Conservation (phyloP, 1,284 basidiomycete genomes). For the Heterobasidion occidentale region DNA sequence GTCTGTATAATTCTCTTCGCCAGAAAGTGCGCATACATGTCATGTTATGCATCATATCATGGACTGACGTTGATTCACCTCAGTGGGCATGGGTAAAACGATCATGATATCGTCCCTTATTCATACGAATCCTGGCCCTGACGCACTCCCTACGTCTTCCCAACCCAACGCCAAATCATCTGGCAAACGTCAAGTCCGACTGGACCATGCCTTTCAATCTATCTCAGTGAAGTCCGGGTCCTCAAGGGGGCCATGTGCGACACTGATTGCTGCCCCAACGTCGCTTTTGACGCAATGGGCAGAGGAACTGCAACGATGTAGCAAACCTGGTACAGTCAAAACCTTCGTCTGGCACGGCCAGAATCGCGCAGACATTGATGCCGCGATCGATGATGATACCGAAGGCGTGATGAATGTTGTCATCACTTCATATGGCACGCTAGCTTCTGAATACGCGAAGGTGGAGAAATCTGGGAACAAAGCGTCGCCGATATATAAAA, state of each 20-base stretch:
- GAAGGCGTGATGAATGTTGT: slow-evolving; percentile 57
- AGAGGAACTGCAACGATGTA: slow-evolving; percentile 74
- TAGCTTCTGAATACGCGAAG: slow-evolving; percentile 80
- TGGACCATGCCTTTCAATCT: slow-evolving; percentile 48
- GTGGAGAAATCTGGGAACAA: slow-evolving; percentile 39
- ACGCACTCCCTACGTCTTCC: slow-evolving; percentile 20
- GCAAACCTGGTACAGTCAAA: slow-evolving; percentile 61
- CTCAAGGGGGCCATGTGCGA: slow-evolving; percentile 36
- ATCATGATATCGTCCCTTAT: slow-evolving; percentile 93
- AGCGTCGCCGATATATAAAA: slow-evolving; percentile 63
- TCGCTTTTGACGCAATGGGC: slow-evolving; percentile 89
- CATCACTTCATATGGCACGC: slow-evolving; percentile 85
- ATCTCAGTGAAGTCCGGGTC: too few species aligned
- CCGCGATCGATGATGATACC: slow-evolving; percentile 40
- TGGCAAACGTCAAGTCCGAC: slow-evolving; percentile 50
- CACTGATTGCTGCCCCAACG: slow-evolving; percentile 90
- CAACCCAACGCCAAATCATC: slow-evolving; percentile 18
- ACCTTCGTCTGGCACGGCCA: slow-evolving; percentile 84
- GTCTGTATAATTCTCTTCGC: slow-evolving; percentile 1
- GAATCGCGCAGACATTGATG: slow-evolving; percentile 69
- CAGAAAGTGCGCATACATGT: slow-evolving; percentile 37
- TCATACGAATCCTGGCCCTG: slow-evolving; percentile 62
- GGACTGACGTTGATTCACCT: too few species aligned
- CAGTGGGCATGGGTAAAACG: slow-evolving; percentile 96
- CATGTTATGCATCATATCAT: background rate